Evolutionary conservation across 345 rosid species (phyloP).

Genomic region (Durio zibethinus): DNA sequence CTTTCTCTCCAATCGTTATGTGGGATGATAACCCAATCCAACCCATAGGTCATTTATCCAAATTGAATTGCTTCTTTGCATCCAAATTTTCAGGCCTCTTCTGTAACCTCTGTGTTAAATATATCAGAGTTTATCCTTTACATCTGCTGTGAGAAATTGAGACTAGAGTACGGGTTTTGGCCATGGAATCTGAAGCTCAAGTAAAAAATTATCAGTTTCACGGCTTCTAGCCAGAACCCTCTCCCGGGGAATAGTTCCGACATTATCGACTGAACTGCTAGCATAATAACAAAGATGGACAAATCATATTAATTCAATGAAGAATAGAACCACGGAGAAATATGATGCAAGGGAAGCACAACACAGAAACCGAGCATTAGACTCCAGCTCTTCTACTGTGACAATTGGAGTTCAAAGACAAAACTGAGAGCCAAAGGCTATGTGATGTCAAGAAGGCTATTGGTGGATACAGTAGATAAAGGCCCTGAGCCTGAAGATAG

Average conservation of each 20-base stretch:
- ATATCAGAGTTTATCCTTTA: slow-evolving; percentile 83
- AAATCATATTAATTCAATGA: slow-evolving; percentile 70
- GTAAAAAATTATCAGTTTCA: slow-evolving; percentile 50
- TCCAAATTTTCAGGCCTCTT: slow-evolving; percentile 9
- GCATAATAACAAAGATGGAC: slow-evolving; percentile 84
- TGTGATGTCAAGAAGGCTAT: slow-evolving; percentile 51
- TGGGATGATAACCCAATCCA: slow-evolving; percentile 74
- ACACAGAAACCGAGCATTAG: slow-evolving; percentile 56
- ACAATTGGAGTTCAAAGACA: slow-evolving; percentile 51
- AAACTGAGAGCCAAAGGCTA: slow-evolving; percentile 81
- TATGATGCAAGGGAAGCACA: slow-evolving; percentile 55
- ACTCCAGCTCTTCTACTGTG: slow-evolving; percentile 38
- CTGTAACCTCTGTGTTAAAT: slow-evolving; percentile 28
- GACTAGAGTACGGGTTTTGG: slow-evolving; percentile 96
- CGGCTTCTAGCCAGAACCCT: slow-evolving; percentile 38
- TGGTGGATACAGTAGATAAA: slow-evolving; percentile 56
- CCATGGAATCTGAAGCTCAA: slow-evolving; percentile 96
- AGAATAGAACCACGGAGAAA: slow-evolving; percentile 54
- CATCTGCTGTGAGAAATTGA: slow-evolving; percentile 93
- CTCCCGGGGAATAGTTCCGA: slow-evolving; percentile 47
- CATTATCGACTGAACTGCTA: slow-evolving; percentile 84
- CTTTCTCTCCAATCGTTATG: slow-evolving; percentile 96
- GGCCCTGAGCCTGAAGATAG: slow-evolving; percentile 57
- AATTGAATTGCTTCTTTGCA: slow-evolving; percentile 11
- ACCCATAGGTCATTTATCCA: slow-evolving; percentile 62